Evolutionary conservation across 2,329 filamentous ascomycete genomes (phyloP), one percentile per base, ranked within the genome.

Genomic region (Falciphora oryzae): DNA sequence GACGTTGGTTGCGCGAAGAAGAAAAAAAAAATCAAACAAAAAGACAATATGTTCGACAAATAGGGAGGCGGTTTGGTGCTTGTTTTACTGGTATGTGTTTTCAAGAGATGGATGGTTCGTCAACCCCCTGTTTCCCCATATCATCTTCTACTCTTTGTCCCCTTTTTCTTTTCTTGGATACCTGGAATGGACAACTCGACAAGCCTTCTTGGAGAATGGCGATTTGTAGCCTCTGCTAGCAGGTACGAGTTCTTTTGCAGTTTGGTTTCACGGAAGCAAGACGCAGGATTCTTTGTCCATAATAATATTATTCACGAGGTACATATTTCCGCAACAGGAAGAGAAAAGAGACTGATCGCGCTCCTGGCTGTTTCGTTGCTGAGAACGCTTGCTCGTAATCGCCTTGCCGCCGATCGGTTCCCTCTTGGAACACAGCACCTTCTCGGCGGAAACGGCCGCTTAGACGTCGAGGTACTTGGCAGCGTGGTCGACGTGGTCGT

Each of bases 401-500:
- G 32, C 32, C 32, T 4, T 10, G 32, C 32, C 7, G 32, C 38
- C 5, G 38, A 18, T 16, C 16, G 38, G 38, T 16, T 44, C 16
- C 14, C 38, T 44, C 38, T 44, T 44, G 38, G n/a, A n/a, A n/a
- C n/a, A n/a, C 11, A 3, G 11, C 32, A 13, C 32, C 4, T 11
- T 14, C 32, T 35, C 32, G 32, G 14, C 32, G 11, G 32, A 35
- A 50, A 5, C 2, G 16, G 16, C 13, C 22, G 18, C 10, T 63
- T 44, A 70, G 8, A 62, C 65, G 25, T 66, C 57, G 65, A 97
- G 79, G 74, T 92, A 89, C 82, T 95, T 97, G 69, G 93, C 94
- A 66, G 93, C 93, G 79, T 96, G 92, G 72, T 92, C 89, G 70
- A 98, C 85, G 77, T 99, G 95, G 71, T 98, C 93, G 72, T 91